Percentiles rank a stretch among this genome's conserved stretches.
These are phyloP conservation scores for Penicillium argentinense DNA, from an alignment of 495 filamentous ascomycete species.

Conservation along the genomic window DNA sequence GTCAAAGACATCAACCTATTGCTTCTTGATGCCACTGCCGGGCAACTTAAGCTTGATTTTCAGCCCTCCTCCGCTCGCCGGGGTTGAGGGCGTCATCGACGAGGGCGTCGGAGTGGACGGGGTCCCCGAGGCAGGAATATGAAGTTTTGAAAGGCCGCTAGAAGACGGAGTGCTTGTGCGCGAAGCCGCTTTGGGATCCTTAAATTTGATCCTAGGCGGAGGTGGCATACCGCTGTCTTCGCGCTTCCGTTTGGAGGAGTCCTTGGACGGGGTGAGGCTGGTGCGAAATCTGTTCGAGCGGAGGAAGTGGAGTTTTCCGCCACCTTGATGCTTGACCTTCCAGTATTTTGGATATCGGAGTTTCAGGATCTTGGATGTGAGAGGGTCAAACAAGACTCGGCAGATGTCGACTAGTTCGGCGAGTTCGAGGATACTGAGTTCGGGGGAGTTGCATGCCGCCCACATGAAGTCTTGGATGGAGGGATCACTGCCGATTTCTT, in stretches of 20 bases:
- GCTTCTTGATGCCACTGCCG: too few species aligned
- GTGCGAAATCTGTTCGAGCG: slow-evolving; percentile 33
- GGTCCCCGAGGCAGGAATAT: slow-evolving; percentile 27
- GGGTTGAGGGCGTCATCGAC: slow-evolving; percentile 30
- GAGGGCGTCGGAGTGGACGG: slow-evolving; percentile 18
- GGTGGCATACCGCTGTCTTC: slow-evolving; percentile 41
- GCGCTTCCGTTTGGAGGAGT: slow-evolving; percentile 43
- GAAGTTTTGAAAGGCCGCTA: slow-evolving; percentile 33
- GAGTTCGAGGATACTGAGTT: slow-evolving; percentile 68
- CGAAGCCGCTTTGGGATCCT: slow-evolving; percentile 34
- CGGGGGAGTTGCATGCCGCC: slow-evolving; percentile 69
- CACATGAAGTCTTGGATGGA: slow-evolving; percentile 71
- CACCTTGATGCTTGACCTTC: slow-evolving; percentile 61
- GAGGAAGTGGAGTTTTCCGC: slow-evolving; percentile 44
- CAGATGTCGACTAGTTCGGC: slow-evolving; percentile 77
- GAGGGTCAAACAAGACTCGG: slow-evolving; percentile 66
- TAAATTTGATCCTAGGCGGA: slow-evolving; percentile 49
- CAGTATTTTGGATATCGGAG: slow-evolving; percentile 73
- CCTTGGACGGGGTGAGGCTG: slow-evolving; percentile 32
- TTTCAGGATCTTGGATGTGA: slow-evolving; percentile 58
- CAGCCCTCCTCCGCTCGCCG: slow-evolving; percentile 38
- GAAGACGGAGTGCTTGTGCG: slow-evolving; percentile 24
- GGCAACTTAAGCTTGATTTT: slow-evolving; percentile 17
- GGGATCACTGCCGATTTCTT: slow-evolving; percentile 61
- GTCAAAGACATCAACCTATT: too few species aligned